Evolutionary conservation across 345 rosid species (phyloP).

Genomic region (Toxicodendron radicans): DNA sequence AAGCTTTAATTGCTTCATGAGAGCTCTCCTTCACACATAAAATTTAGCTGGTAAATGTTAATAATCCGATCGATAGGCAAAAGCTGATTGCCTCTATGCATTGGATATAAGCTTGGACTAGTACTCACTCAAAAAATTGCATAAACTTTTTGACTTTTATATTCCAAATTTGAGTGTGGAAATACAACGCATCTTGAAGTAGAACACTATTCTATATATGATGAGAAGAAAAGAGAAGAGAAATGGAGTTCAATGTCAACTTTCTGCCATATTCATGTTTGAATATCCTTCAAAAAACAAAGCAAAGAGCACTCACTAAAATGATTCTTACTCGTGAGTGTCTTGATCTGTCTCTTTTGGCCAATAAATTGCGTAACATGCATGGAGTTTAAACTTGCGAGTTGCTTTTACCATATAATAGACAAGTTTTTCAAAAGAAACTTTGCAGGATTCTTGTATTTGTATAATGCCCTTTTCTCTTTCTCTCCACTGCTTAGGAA

Average conservation of each 20-base stretch:
- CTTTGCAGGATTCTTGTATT: constrained; percentile 11
- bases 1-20: not conserved
- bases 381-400: not conserved
- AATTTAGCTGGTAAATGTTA: not conserved
- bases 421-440: not conserved
- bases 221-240: not conserved
- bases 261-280: constrained; percentile 10
- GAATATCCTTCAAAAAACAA: constrained; percentile 17
- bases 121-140: not conserved
- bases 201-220: not conserved
- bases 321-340: constrained; percentile 12
- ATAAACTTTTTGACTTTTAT: not conserved
- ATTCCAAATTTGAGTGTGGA: not conserved
- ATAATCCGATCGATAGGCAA: not conserved
- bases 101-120: too few species aligned
- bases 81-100: not conserved
- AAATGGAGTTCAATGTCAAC: constrained; percentile 13
- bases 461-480: not conserved
- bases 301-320: constrained; percentile 5
- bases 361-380: not conserved
- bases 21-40: not conserved
- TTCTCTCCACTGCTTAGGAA: not conserved
- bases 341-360: not conserved
- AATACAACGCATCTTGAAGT: not conserved
- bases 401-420: not conserved